These are phyloP conservation scores for Coemansia sp. DNA, from an alignment of 192 early-diverging fungal species.

Conservation along the genomic window DNA sequence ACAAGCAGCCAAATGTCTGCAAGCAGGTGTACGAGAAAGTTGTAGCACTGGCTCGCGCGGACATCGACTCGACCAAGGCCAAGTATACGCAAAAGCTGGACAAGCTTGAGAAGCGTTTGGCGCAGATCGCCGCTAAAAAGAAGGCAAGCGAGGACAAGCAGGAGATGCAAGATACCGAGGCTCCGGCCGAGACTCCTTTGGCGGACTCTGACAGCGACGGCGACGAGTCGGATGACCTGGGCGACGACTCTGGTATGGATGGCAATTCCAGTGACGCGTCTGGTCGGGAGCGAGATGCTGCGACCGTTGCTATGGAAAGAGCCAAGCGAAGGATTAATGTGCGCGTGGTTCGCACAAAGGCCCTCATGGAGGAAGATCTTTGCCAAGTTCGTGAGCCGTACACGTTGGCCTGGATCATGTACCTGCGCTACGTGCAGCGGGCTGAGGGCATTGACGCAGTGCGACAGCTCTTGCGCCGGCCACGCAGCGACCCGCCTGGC, in stretches of 20 bases:
- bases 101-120: conserved; percentile 38
- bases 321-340: conserved; percentile 38
- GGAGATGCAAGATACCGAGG: conserved; percentile 10
- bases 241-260: conserved; percentile 17
- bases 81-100: conserved; percentile 29
- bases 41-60: conserved; percentile 14
- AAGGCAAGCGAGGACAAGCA: background rate
- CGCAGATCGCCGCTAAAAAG: background rate
- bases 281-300: background rate
- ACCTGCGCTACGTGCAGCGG: conserved; percentile 79
- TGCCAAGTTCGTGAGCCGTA: conserved; percentile 54
- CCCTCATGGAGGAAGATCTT: conserved; percentile 34
- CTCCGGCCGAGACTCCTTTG: background rate
- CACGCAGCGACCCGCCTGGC: conserved; percentile 68
- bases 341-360: conserved; percentile 41
- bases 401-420: conserved; percentile 81
- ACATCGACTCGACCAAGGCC: conserved; percentile 16
- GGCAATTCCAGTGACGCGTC: conserved; percentile 45
- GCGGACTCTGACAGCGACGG: conserved; percentile 34
- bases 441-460: conserved; percentile 74
- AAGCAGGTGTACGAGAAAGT: conserved; percentile 57
- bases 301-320: conserved; percentile 23
- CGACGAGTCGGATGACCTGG: conserved; percentile 42
- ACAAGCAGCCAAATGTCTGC: conserved; percentile 58
- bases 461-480: conserved; percentile 66